Evolutionary conservation across 306 rosid genomes (phyloP), one percentile per base, ranked within the genome.

Genomic region (Lathyrus sativus): DNA sequence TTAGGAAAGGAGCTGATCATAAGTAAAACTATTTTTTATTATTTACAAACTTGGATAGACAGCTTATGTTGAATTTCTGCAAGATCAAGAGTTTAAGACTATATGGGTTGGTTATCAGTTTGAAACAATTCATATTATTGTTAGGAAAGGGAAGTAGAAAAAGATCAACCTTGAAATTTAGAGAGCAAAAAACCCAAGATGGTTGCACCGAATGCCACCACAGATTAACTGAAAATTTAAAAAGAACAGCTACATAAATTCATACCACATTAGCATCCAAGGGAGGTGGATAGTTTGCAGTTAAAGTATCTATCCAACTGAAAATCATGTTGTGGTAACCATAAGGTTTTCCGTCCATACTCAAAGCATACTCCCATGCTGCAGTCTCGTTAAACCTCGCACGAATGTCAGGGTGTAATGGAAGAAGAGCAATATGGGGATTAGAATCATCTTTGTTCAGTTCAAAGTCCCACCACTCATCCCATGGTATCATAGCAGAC

Each of bases 291-390:
- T 88, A 95, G 76, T 95, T 95, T 33, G 65, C 88, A 4, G 8
- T 74, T 56, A 77, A 50, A 58, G 99, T 95, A 74, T 95, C 99
- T 70, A 95, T 95, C 99, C 99, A 95, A 79, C 97, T 87, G 83
- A 95, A 95, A 75, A 95, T 85, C 95, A 95, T 28, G 81, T 95
- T 95, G 76, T 95, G 99, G 82, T 87, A 95, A 74, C 99, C 99
- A 81, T 90, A 95, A 1, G 95, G 96, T 65, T 81, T 78, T 29
- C 96, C 97, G 28, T 48, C 80, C 99, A 95, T 95, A 85, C 89
- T 88, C 76, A 70, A 54, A 18, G 86, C 99, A 70, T 86, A 95
- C 83, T 95, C 97, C 99, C 99, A 95, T 1, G 99, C 99, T 51
- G 97, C 97, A 74, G 97, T 85, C 85, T 90, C 95, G 41, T 90